Conservation (phyloP, 2,329 filamentous ascomycete genomes). For the Claviceps sp. region DNA sequence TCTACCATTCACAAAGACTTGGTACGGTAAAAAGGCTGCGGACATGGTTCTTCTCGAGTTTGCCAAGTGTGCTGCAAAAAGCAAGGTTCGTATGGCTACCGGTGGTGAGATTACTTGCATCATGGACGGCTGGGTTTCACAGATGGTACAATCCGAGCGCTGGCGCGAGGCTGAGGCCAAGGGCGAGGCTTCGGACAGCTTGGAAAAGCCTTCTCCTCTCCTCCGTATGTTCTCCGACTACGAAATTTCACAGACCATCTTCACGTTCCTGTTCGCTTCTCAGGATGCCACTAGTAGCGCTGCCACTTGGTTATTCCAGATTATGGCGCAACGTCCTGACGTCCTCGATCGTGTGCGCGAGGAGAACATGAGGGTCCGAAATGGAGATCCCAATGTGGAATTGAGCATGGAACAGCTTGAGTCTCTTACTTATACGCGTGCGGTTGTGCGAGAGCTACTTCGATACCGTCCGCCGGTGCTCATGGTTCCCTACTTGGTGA, state of each 20-base stretch:
- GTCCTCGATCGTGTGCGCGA: constrained; percentile 80
- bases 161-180: constrained; percentile 69
- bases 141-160: constrained; percentile 71
- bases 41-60: constrained; percentile 89
- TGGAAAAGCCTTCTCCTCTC: constrained; percentile 70
- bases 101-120: constrained; percentile 83
- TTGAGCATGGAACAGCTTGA: constrained; percentile 80
- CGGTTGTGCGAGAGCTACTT: constrained; percentile 79
- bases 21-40: constrained; percentile 92
- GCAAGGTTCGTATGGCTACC: constrained; percentile 80
- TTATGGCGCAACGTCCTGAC: constrained; percentile 87
- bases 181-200: constrained; percentile 51
- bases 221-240: constrained; percentile 80
- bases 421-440: constrained; percentile 77
- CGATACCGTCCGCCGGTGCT: constrained; percentile 92
- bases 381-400: constrained; percentile 56
- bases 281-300: constrained; percentile 95
- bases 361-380: constrained; percentile 69
- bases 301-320: constrained; percentile 89
- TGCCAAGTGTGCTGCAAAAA: constrained; percentile 80
- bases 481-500: constrained; percentile 90
- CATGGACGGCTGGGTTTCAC: constrained; percentile 86
- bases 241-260: constrained; percentile 85
- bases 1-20: constrained; percentile 85
- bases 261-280: constrained; percentile 93